Evolutionary conservation across 1,284 basidiomycete genomes (phyloP), one percentile per base, ranked within the genome.

Genomic region (Ustanciosporium gigantosporum): DNA sequence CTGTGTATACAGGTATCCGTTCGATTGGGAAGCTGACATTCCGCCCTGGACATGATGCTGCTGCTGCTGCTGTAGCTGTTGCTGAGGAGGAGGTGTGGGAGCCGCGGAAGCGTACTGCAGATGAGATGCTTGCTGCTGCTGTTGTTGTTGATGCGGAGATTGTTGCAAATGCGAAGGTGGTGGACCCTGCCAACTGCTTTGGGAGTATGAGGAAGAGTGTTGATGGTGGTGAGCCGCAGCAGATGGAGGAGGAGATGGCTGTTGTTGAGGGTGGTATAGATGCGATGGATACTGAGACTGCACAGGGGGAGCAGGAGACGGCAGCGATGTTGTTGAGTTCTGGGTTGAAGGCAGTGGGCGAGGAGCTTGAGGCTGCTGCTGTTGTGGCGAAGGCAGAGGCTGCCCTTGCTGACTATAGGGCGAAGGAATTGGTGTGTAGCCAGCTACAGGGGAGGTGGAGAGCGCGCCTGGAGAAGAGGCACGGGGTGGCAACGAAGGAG

Each of bases 301-400:
- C n/a, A n/a, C n/a, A n/a, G 45, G 25, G 25, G 36, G 36, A 17
- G 51, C 40, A 6, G 32, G 20, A 4, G 50, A 49, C 4, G 51
- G 19, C 5, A 45, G 24, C 21, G 52, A 41, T 4, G 21, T 11
- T 19, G 32, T 38, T 0, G 52, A 51, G 25, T 38, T 47, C 25
- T 57, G 62, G 11, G 52, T 62, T 5, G 62, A 60, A 20, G 62
- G 59, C 40, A 66, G 31, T 0, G 56, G 62, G 1, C 62, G 40
- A 2, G 62, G 27, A 14, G 42, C 39, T 15, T 55, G 51, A 15
- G 34, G 21, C 19, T 39, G 43, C 27, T 36, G 37, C 27, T 24
- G 40, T n/a, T n/a, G n/a, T n/a, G n/a, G n/a, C n/a, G n/a, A n/a
- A n/a, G n/a, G n/a, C n/a, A n/a, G n/a, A n/a, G 8, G 24, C 19